Conservation (phyloP, 371 early-diverging fungal species). For the Pancytospora philotis region DNA sequence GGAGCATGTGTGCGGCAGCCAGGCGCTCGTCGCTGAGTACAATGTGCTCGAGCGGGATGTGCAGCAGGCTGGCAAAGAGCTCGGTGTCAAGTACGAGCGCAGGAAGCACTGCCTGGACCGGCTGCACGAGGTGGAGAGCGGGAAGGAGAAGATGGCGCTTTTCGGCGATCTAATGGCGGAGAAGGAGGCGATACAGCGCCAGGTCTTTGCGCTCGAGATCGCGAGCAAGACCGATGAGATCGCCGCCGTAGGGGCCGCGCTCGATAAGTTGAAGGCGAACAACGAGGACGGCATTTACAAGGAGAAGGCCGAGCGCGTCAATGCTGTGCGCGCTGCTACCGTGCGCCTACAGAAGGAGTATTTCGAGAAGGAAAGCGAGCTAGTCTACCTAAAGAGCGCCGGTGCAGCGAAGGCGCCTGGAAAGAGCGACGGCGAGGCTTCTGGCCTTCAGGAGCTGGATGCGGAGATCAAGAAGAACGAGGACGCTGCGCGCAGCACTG, state of each 20-base stretch:
- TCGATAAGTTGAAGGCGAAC: neutral
- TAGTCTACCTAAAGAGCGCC: constrained; percentile 8
- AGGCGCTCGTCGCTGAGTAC: constrained; percentile 45
- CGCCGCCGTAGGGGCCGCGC: constrained; percentile 4
- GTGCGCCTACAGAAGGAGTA: constrained; percentile 6
- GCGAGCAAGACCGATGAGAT: constrained; percentile 6
- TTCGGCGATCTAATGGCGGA: constrained; percentile 24
- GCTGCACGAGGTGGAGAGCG: constrained; percentile 42
- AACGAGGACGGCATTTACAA: neutral
- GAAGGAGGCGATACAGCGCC: constrained; percentile 33
- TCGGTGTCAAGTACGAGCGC: constrained; percentile 8
- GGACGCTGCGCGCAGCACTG: neutral
- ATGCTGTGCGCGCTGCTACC: neutral
- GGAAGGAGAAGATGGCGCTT: constrained; percentile 31
- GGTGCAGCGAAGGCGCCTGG: constrained; percentile 10
- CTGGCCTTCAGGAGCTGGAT: neutral
- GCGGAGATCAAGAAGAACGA: constrained; percentile 13
- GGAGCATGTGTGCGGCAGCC: constrained; percentile 80
- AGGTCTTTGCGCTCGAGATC: constrained; percentile 15
- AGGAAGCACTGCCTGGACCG: constrained; percentile 32
- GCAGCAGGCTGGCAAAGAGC: constrained; percentile 17
- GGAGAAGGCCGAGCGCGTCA: neutral
- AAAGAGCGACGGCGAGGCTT: constrained; percentile 4
- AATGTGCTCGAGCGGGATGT: constrained; percentile 20
- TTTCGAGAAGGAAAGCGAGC: constrained; percentile 13